Conservation (phyloP, 768 basidiomycete species). For the Trametes meyenii region DNA sequence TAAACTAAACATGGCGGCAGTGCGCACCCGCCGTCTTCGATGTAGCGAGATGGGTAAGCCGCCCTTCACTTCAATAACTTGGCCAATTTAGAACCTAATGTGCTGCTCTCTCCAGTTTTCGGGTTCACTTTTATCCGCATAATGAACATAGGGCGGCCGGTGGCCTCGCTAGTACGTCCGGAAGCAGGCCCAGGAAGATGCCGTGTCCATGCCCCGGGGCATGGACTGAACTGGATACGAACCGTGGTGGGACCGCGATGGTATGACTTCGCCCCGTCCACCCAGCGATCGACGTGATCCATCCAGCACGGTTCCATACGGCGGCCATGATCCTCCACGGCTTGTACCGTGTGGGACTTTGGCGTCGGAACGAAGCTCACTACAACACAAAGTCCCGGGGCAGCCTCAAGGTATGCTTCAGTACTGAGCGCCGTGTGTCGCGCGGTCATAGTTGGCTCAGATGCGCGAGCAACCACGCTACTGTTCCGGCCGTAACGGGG, state of each 20-base stretch:
- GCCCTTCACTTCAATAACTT: not conserved
- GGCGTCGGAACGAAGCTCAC: not conserved
- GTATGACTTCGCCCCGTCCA: not conserved
- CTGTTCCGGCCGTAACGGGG: no score
- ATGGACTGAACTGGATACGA: not conserved
- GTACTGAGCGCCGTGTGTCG: no score
- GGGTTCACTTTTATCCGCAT: not conserved
- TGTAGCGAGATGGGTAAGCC: no score
- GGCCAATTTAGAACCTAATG: not conserved
- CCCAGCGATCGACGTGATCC: conserved; percentile 1
- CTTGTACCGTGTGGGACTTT: not conserved
- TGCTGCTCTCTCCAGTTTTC: not conserved
- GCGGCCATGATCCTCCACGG: not conserved
- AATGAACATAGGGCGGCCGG: not conserved
- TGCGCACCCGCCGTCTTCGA: no score
- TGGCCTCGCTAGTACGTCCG: not conserved
- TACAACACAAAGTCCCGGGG: not conserved
- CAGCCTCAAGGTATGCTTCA: no score
- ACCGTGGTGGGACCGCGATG: not conserved
- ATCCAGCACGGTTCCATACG: not conserved
- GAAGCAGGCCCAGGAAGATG: not conserved
- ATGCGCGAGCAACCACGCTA: no score
- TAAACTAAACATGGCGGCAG: no score
- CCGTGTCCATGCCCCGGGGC: not conserved
- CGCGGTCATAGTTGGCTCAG: no score